Base-by-base conservation (phyloP, 2,329 filamentous ascomycete species). In the Beauveria rudraprayagi region DNA sequence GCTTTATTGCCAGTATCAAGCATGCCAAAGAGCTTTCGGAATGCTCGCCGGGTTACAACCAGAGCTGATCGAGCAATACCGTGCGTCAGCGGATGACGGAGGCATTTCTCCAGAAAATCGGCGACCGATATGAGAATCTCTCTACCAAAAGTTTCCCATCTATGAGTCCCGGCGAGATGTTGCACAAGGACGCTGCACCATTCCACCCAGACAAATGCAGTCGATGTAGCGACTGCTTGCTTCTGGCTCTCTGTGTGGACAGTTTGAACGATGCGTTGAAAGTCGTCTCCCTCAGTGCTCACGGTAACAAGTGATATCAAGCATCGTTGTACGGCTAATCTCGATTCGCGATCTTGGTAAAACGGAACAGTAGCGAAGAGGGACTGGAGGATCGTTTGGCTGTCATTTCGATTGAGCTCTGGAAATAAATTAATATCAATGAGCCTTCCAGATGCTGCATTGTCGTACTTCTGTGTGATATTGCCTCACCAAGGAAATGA, bases 281-380 rank as follows among this genome's bases (percentile, higher is more conserved):
- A 75, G 28, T 83, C 74, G 44, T 86, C 80, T 26, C 69, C 61
- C 54, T 88, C 79, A 19, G 80, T 69, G n/a, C 75, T 76, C 58
- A 78, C 79, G 61, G 80, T 80, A 62, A 92, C 80, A 66, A 93
- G 80, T 56, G 85, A 80, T 65, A 80, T 77, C 61, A 99, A 81
- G 71, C 92, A 96, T 76, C 83, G 80, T 72, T 96, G 90, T 37
- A 92, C 91, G 43, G 91, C 91, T 67, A 86, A 83, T 67, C 94
- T 85, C 50, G 94, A 97, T 65, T 84, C 79, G 68, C 92, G 86
- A 76, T 99, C 94, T 74, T 86, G 78, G 75, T 97, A 99, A 67
- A 89, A 85, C 63, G 90, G 84, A 71, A 97, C 92, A 56, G 92
- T 97, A 71, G 86, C 85, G 76, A 97, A 93, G 37, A 99, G 83